phyloP scores from a whole-genome alignment of 83 land plant species.

The Isoetes engelmannii region DNA sequence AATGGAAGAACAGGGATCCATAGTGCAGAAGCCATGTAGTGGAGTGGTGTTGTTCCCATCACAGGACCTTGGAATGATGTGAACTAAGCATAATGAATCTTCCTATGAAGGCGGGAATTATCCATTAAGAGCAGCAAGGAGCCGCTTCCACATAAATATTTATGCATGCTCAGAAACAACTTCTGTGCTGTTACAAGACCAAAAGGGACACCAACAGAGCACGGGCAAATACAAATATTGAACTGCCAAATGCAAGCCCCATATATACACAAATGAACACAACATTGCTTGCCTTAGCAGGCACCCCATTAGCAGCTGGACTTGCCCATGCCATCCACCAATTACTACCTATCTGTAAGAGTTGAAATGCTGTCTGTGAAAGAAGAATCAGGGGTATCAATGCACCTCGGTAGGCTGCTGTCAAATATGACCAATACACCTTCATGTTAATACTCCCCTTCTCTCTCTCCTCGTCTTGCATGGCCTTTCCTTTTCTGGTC shows the following conservation, averaged over 20 bases:
- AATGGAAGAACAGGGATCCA: too few relatives aligned
- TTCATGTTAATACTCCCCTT: slow-evolving; percentile 67
- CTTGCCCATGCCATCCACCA: slow-evolving; percentile 99
- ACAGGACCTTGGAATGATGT: too few relatives aligned
- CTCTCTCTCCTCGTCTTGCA: slow-evolving; percentile 87
- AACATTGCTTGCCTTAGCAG: slow-evolving; percentile 43
- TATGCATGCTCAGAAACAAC: slow-evolving; percentile 62
- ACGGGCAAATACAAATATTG: slow-evolving; percentile 60
- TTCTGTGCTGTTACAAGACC: slow-evolving; percentile 79
- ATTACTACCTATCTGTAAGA: slow-evolving; percentile 67
- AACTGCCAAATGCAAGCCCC: slow-evolving; percentile 88
- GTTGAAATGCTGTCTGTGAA: slow-evolving; percentile 58
- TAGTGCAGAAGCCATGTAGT: too few relatives aligned
- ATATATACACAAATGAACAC: slow-evolving; percentile 62
- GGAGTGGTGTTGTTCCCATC: too few relatives aligned
- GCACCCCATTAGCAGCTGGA: slow-evolving; percentile 61
- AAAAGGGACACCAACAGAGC: slow-evolving; percentile 75
- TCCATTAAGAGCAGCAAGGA: too few relatives aligned
- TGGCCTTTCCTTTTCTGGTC: slow-evolving; percentile 18
- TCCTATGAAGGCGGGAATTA: too few relatives aligned
- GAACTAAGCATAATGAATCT: too few relatives aligned
- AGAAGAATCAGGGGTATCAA: slow-evolving; percentile 67
- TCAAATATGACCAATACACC: slow-evolving; percentile 84
- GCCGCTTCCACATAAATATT: too few relatives aligned
- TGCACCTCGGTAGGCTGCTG: slow-evolving; percentile 65